These are phyloP conservation scores for Globisporangium ultimum DNA, from an alignment of 352 stramenopile genomes.

Conservation along the genomic window DNA sequence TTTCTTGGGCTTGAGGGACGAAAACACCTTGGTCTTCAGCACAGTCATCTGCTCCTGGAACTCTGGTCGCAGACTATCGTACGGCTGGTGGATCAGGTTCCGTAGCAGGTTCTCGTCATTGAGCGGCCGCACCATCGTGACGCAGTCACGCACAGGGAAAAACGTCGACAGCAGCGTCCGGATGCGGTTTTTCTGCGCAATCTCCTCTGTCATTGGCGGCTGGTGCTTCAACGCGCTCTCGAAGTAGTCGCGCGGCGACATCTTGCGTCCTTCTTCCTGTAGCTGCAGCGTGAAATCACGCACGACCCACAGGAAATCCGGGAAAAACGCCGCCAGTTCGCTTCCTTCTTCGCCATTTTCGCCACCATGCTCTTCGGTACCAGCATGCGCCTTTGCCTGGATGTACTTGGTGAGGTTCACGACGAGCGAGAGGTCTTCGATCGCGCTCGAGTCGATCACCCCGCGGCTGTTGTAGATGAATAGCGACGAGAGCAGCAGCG, in stretches of 20 bases:
- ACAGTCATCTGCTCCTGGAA: conserved; percentile 71
- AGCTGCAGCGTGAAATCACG: conserved; percentile 88
- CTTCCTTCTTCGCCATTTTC: conserved; percentile 15
- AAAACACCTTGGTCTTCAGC: conserved; percentile 55
- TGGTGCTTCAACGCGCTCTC: conserved; percentile 83
- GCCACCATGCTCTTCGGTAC: conserved; percentile 2
- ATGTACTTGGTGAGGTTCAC: conserved; percentile 91
- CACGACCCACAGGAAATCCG: conserved; percentile 88
- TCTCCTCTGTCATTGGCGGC: conserved; percentile 43
- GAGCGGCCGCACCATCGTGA: conserved; percentile 88
- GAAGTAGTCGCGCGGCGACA: conserved; percentile 87
- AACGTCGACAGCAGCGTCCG: conserved; percentile 73
- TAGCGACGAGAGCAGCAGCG: conserved; percentile 76
- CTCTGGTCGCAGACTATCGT: conserved; percentile 73
- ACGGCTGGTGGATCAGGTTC: conserved; percentile 60
- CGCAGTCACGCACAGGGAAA: conserved; percentile 86
- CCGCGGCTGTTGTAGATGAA: conserved; percentile 92
- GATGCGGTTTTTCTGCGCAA: conserved; percentile 77
- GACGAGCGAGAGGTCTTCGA: conserved; percentile 89
- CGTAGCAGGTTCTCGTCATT: conserved; percentile 83
- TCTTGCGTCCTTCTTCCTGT: conserved; percentile 81
- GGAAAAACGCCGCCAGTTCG: conserved; percentile 82
- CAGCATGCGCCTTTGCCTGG: conserved; percentile 43
- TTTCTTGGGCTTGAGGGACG: conserved; percentile 69
- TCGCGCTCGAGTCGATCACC: conserved; percentile 87